Percentiles rank a stretch among this genome's conserved stretches.
Evolutionary conservation across 345 rosid species (phyloP).

Genomic region (Brassica carinata): DNA sequence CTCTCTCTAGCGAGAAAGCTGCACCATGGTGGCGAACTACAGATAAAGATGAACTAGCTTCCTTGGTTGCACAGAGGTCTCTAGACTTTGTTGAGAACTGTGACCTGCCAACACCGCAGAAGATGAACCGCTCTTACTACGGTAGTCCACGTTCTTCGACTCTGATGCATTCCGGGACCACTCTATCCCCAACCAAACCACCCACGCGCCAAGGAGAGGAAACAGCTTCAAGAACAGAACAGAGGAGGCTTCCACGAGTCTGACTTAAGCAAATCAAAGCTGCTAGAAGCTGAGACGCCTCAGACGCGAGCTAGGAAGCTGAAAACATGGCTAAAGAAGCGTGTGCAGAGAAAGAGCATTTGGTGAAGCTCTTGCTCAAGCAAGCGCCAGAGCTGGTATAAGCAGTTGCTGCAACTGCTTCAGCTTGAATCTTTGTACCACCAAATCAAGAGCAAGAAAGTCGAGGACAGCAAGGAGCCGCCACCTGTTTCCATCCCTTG

Average conservation of each 20-base stretch:
- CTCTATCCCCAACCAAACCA: conserved; percentile 38
- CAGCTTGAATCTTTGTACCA: conserved; percentile 75
- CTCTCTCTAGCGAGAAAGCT: conserved; percentile 50
- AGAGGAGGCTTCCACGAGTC: conserved; percentile 42
- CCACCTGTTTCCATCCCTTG: conserved; percentile 47
- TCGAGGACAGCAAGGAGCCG: conserved; percentile 55
- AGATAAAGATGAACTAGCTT: conserved; percentile 79
- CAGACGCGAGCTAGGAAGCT: conserved; percentile 99
- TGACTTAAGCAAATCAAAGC: conserved; percentile 66
- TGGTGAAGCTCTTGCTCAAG: conserved; percentile 74
- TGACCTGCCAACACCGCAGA: conserved; percentile 87
- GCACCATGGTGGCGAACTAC: conserved; percentile 91
- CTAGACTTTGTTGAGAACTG: conserved; percentile 71
- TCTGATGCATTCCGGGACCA: conserved; percentile 41
- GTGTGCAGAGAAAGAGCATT: conserved; percentile 76
- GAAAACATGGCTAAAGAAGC: conserved; percentile 87
- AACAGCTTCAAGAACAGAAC: conserved; percentile 29
- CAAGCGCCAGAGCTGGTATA: conserved; percentile 96
- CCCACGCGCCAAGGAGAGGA: conserved; percentile 31
- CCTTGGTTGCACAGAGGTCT: conserved; percentile 84
- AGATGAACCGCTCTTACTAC: conserved; percentile 47
- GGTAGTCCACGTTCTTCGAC: conserved; percentile 38
- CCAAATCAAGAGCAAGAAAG: conserved; percentile 60
- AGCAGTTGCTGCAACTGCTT: conserved; percentile 83
- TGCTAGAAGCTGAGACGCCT: conserved; percentile 76